Conservation (phyloP, 331 rosid genomes). For the Acacia pycnantha region DNA sequence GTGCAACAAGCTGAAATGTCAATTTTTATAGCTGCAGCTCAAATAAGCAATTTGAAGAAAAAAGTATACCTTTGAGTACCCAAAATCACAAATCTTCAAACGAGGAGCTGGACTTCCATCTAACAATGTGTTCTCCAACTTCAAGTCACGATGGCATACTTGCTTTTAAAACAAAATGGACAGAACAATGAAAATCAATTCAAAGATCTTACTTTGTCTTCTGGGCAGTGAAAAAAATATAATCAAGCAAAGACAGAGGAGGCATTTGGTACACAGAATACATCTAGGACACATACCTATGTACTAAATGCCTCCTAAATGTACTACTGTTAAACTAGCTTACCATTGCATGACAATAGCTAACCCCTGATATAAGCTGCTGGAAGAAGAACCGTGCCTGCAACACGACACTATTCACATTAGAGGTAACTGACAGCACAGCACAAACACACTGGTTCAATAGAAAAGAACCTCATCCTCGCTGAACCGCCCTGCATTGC, state of each 20-base stretch:
- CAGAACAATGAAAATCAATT: slow-evolving; percentile 17
- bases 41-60: slow-evolving; percentile 18
- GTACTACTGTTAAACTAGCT: neutral
- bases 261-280: neutral
- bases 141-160: slow-evolving; percentile 96
- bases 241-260: neutral
- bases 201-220: slow-evolving; percentile 14
- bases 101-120: slow-evolving; percentile 99
- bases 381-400: slow-evolving; percentile 99
- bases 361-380: slow-evolving; percentile 92
- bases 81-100: slow-evolving; percentile 91
- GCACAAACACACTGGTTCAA: slow-evolving; percentile 12
- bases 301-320: neutral
- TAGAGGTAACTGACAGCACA: slow-evolving; percentile 20
- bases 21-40: neutral
- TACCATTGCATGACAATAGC: slow-evolving; percentile 95
- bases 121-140: slow-evolving; percentile 87
- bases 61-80: slow-evolving; percentile 84
- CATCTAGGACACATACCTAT: neutral
- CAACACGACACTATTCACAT: slow-evolving; percentile 32
- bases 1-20: neutral
- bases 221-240: neutral
- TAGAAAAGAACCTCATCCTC: slow-evolving; percentile 80
- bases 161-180: slow-evolving; percentile 47
- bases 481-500: slow-evolving; percentile 90